phyloP scores from a whole-genome alignment of 2,329 filamentous ascomycete genomes.

The Cordyceps militaris region DNA sequence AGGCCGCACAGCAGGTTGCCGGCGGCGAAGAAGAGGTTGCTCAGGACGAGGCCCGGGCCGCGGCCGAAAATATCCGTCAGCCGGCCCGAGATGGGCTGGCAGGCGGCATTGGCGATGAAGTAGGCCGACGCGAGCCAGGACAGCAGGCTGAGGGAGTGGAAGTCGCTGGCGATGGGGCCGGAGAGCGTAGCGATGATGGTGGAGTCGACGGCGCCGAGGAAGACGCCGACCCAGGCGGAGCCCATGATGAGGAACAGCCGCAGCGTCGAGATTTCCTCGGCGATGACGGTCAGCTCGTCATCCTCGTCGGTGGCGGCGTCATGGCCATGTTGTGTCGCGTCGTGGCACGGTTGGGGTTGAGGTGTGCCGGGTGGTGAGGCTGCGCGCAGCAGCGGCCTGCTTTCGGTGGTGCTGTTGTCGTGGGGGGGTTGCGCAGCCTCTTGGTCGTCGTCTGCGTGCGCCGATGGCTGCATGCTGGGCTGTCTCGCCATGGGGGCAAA shows the following conservation, averaged over 20 bases:
- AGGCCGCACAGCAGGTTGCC: slow-evolving; percentile 81
- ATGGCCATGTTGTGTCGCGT: neutral
- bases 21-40: slow-evolving; percentile 69
- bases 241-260: slow-evolving; percentile 48
- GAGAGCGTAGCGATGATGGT: slow-evolving; percentile 83
- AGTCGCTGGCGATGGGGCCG: slow-evolving; percentile 75
- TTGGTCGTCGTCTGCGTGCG: neutral
- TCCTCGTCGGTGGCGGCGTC: neutral
- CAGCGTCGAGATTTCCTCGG: slow-evolving; percentile 39
- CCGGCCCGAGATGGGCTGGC: slow-evolving; percentile 76
- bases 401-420: neutral
- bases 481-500: neutral
- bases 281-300: slow-evolving; percentile 31
- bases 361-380: slow-evolving; percentile 1
- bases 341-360: too few species aligned
- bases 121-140: slow-evolving; percentile 88
- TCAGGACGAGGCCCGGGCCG: slow-evolving; percentile 68
- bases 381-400: neutral
- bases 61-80: slow-evolving; percentile 85
- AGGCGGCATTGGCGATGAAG: slow-evolving; percentile 79
- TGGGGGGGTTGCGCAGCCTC: neutral
- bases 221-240: slow-evolving; percentile 53
- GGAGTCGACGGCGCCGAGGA: slow-evolving; percentile 60
- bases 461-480: neutral
- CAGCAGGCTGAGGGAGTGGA: slow-evolving; percentile 71